Base-by-base conservation (phyloP, 805 yeast genomes). In the Metschnikowia hibisci region DNA sequence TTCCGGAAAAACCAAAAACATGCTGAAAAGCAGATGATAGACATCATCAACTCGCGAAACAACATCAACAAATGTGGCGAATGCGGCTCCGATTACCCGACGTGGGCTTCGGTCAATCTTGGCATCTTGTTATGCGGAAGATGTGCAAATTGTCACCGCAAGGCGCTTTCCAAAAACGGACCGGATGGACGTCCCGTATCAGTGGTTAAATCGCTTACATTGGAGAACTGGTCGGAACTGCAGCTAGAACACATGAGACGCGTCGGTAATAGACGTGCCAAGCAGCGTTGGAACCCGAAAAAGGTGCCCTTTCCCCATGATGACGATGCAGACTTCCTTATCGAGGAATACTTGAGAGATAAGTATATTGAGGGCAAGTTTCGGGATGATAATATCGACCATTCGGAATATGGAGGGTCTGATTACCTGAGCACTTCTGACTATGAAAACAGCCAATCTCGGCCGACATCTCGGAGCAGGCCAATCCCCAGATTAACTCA, bases 91-190 rank as follows among this genome's bases (percentile, higher is more conserved):
- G 58, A 76, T 4, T 81, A 75, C 60, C 93, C 95, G 7, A 86
- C 84, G 53, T 70, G 74, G 74, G 74, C 74, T 3, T 66, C 72
- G 30, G 62, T 55, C 44, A 67, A 60, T 47, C 47, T 86, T 33
- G 95, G 95, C 22, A 65, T 86, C 4, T 81, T 87, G 46, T 67
- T 87, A 13, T 87, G 96, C 67, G 93, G 93, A 12, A 69, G 93
- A 51, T 87, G 96, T 72, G 91, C 95, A 7, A 79, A 87, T 3
- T 73, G 81, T 27, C 96, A 87, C 62, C 70, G 87, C 47, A 76
- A 76, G 43, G 67, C 86, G 33, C 57, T 70, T 16, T 38, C 49
- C 8, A 34, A 25, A 13, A 26, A 40, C 18, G 66, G 65, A 0
- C 86, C 88, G 0, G 53, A 71, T 2, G 80, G 79, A 32, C 55